A percentile compares a stretch with the other conserved stretches of the same genome.
Evolutionary conservation across 768 basidiomycete genomes (phyloP).

Genomic region (Termitomyces sp.): DNA sequence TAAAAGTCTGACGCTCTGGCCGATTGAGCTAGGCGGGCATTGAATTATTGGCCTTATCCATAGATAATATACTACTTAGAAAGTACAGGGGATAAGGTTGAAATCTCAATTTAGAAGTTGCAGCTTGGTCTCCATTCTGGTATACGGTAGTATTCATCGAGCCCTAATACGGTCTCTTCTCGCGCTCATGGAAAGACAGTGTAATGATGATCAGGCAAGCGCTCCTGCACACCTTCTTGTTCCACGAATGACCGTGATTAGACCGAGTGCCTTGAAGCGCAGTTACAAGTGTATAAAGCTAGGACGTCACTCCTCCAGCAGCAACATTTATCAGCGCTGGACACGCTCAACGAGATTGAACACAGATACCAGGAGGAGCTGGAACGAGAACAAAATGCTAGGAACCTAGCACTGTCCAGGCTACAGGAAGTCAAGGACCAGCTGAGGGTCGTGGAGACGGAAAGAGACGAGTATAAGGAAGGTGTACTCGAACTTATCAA

Average conservation of each 20-base stretch:
- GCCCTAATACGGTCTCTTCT: no score
- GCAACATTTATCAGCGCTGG: slow-evolving; percentile 12
- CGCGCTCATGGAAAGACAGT: no score
- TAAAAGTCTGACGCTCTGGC: slow-evolving; percentile 32
- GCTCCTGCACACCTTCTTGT: background rate
- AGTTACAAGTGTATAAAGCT: slow-evolving; percentile 13
- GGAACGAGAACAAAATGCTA: slow-evolving; percentile 2
- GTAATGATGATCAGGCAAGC: no score
- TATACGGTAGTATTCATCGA: no score
- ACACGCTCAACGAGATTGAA: slow-evolving; percentile 11
- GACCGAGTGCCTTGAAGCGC: slow-evolving; percentile 19
- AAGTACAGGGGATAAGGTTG: no score
- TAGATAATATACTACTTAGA: no score
- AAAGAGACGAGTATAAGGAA: slow-evolving; percentile 42
- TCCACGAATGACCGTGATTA: background rate
- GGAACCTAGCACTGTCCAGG: slow-evolving; percentile 1
- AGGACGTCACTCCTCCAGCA: slow-evolving; percentile 15
- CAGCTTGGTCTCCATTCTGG: no score
- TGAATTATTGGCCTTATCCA: no score
- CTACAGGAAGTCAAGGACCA: slow-evolving; percentile 1
- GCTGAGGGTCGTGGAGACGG: slow-evolving; percentile 20
- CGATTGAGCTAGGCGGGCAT: slow-evolving; percentile 62
- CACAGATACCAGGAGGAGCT: slow-evolving; percentile 8
- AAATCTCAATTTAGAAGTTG: no score
- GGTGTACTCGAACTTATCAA: slow-evolving; percentile 41